These are phyloP conservation scores for Datisca glomerata DNA, from an alignment of 306 rosid genomes.

Conservation along the genomic window DNA sequence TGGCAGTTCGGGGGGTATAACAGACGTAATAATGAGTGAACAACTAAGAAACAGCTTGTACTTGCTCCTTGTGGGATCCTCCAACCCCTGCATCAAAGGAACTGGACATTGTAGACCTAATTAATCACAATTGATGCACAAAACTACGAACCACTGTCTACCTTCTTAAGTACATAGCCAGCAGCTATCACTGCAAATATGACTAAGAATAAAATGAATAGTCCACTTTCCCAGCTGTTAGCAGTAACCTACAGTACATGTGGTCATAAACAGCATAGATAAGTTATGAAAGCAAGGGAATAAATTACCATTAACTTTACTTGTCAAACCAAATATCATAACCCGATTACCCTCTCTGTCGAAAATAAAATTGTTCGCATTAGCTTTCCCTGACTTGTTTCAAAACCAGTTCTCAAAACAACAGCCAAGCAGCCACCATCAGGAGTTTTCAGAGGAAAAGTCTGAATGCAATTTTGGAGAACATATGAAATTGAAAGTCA, in stretches of 20 bases:
- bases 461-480: constrained; percentile 55
- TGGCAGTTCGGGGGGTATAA: constrained; percentile 98
- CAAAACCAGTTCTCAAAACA: constrained; percentile 93
- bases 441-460: constrained; percentile 76
- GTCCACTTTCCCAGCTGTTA: constrained; percentile 99
- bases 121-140: constrained; percentile 3
- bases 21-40: constrained; percentile 96
- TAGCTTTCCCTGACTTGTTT: constrained; percentile 98
- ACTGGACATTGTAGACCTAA: background rate
- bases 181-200: constrained; percentile 95
- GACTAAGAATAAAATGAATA: constrained; percentile 85
- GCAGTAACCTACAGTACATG: constrained; percentile 67
- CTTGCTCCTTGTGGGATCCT: constrained; percentile 99
- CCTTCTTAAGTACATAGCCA: constrained; percentile 91
- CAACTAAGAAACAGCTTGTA: constrained; percentile 95
- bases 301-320: constrained; percentile 1
- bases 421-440: constrained; percentile 98
- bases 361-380: constrained; percentile 98
- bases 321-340: constrained; percentile 7
- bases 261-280: background rate
- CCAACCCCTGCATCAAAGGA: constrained; percentile 59
- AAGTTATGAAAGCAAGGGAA: background rate
- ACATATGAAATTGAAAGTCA: too few relatives aligned
- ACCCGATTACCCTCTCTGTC: constrained; percentile 78
- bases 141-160: constrained; percentile 23